A percentile compares a stretch with the other conserved stretches of the same genome.
phyloP scores from a whole-genome alignment of 192 early-diverging fungal species.

The Coemansia sp. region DNA sequence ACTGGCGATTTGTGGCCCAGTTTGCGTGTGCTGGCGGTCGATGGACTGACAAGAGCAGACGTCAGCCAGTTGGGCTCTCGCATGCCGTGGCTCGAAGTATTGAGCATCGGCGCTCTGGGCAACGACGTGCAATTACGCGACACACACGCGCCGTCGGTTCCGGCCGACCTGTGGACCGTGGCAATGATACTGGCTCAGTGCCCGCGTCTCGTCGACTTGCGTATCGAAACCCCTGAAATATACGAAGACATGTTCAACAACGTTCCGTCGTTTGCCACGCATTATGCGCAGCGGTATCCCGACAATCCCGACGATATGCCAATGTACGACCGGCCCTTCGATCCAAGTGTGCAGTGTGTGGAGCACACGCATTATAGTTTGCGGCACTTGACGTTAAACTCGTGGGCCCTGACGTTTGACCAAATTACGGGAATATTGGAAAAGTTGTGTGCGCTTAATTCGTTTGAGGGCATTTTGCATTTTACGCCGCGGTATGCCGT shows the following conservation, averaged over 20 bases:
- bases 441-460: conserved; percentile 2
- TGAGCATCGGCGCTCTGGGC: conserved; percentile 26
- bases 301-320: not conserved
- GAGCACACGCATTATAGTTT: not conserved
- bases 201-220: conserved; percentile 15
- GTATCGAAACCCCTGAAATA: conserved; percentile 24
- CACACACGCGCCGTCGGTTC: conserved; percentile 5
- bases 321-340: conserved; percentile 15
- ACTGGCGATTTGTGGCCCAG: conserved; percentile 5
- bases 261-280: not conserved
- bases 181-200: conserved; percentile 9
- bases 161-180: not conserved
- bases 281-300: not conserved
- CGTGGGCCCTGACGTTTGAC: conserved; percentile 41
- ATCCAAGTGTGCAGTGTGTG: not conserved
- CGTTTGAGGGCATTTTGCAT: conserved; percentile 33
- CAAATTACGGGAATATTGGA: conserved; percentile 16
- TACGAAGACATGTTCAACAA: conserved; percentile 39
- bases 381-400: conserved; percentile 20
- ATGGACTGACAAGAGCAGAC: conserved; percentile 20
- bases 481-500: conserved; percentile 13
- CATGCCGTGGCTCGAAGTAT: conserved; percentile 16
- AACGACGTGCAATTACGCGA: conserved; percentile 19
- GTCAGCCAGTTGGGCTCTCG: not conserved
- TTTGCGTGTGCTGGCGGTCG: conserved; percentile 18